Evolutionary conservation across 192 early-diverging fungal genomes (phyloP), one percentile per base, ranked within the genome.

Genomic region (Bifiguratus adelaidae): DNA sequence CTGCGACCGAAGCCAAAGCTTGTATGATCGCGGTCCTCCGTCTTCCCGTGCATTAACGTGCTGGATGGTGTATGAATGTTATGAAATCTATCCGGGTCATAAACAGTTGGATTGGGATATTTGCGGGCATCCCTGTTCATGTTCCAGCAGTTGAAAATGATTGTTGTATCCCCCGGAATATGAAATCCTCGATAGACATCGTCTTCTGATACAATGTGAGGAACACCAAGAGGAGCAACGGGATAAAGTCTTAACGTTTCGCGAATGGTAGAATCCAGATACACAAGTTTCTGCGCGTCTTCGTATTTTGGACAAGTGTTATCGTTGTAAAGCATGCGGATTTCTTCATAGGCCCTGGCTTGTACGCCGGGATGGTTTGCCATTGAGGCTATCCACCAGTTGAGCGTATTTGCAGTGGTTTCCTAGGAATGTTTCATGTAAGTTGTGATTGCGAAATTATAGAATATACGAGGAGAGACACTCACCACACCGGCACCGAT

Each of bases 151-250:
- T 29, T 46, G n/a, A 12, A 18, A 11, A 46, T 29, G 3, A 46
- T 12, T 2, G 12, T 29, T 2, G 44, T 46, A 28, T 27, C 44
- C 11, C 11, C 44, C 7, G 44, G 23, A 26, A 46, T 46, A 27
- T n/a, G 29, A 26, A 26, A 28, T 2, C 44, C 44, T 2, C 67
- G 69, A 29, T 68, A 68, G 1, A 51, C 48, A 40, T 63, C 61
- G 20, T 41, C 29, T 42, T 58, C 16, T 13, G 35, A 55, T 0
- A 56, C 48, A 0, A 52, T 34, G 34, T 68, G 65, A 13, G 61
- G 55, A 2, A 68, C 44, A n/a, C 55, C 44, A 7, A 68, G 33
- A 15, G 60, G 52, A 18, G 27, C 16, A 8, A 60, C 60, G 0
- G 65, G 30, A 24, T 50, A 38, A 6, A 55, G 12, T 11, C 65